Evolutionary conservation across 805 yeast genomes (phyloP), one percentile per base, ranked within the genome.

Genomic region (Candida dajiaensis): DNA sequence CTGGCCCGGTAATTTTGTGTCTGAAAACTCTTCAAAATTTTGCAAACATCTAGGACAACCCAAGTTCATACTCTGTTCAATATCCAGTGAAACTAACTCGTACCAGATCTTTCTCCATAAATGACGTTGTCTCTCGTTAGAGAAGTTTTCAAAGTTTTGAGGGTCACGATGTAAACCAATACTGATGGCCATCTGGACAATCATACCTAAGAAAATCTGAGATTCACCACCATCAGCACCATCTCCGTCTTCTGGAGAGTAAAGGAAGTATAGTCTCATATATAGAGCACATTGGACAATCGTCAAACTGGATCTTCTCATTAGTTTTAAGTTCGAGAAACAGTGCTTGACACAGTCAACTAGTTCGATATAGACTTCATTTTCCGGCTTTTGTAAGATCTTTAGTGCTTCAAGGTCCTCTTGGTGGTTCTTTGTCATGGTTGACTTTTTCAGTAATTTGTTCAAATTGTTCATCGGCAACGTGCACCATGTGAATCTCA

Each of bases 141-240:
- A 66, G 43, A 71, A 62, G 49, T 70, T 72, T 13, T 73, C 71
- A 53, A 78, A 78, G 36, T 68, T 67, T 40, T 70, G 73, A 0
- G 89, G 89, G 51, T 83, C 89, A 53, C 89, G 70, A 58, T 83
- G 82, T 22, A 83, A 58, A 0, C 89, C 90, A 51, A 83, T 71
- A 35, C 83, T 72, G 45, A 77, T 71, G 0, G 83, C 86, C 84
- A 83, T 80, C 55, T 81, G 87, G 15, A 81, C 64, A 26, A 81
- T 67, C 63, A 79, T 71, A 1, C 83, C 79, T 13, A 75, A 60
- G 45, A 76, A 73, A 9, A 79, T 73, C 55, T 75, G 81, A 3
- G 81, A 72, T 40, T 77, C 79, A 37, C 80, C 81, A 48, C 78
- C 83, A 56, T 78, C 85, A 3, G 70, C 67, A 13, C 78, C 76